These are phyloP conservation scores for Podaxis carcinomalis DNA, from an alignment of 768 basidiomycete genomes.

Conservation along the genomic window DNA sequence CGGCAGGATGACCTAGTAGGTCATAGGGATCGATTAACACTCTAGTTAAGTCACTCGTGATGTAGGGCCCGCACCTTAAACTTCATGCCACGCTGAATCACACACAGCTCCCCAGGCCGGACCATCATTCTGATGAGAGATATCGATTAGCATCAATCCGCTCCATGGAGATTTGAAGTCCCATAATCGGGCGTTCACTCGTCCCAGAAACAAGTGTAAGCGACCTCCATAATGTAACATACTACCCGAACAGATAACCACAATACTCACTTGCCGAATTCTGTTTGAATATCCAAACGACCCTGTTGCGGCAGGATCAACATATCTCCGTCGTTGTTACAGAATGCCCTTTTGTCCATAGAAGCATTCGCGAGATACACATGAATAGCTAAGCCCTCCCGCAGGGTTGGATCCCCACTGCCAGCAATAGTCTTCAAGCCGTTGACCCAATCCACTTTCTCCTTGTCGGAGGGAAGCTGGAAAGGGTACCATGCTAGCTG, in stretches of 20 bases:
- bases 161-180: neutral
- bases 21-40: neutral
- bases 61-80: conserved; percentile 43
- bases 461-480: conserved; percentile 38
- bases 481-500: conserved; percentile 67
- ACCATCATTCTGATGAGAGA: conserved; percentile 46
- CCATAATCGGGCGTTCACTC: neutral
- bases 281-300: conserved; percentile 63
- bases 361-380: conserved; percentile 56
- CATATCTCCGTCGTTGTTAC: conserved; percentile 63
- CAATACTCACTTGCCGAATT: conserved; percentile 54
- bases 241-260: neutral
- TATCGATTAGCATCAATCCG: conserved; percentile 4
- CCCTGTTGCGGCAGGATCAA: conserved; percentile 64
- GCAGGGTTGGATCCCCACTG: conserved; percentile 57
- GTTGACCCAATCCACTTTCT: conserved; percentile 49
- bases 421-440: conserved; percentile 63
- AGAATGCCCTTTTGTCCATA: conserved; percentile 59
- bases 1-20: conserved; percentile 39
- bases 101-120: conserved; percentile 57
- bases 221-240: neutral
- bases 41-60: neutral
- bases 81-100: conserved; percentile 63
- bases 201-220: neutral
- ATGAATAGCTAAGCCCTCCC: conserved; percentile 62